Evolutionary conservation across 179 eudicot species (phyloP).

Genomic region (Beta corolliflora): DNA sequence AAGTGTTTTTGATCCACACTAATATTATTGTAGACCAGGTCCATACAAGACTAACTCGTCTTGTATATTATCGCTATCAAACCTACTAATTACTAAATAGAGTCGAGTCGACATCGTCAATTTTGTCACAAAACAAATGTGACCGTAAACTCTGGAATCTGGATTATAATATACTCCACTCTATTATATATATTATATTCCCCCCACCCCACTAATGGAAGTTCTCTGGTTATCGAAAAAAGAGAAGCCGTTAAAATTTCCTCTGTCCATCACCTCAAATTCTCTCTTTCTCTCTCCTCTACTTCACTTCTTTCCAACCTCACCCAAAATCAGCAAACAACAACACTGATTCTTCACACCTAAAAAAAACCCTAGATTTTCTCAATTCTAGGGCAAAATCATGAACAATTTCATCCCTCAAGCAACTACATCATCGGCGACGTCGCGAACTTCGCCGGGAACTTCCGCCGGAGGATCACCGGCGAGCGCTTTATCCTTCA

Average conservation of each 20-base stretch:
- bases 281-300: neutral
- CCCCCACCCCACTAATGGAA: neutral
- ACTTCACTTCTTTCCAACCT: neutral
- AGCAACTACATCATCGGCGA: conserved; percentile 14
- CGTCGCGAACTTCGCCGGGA: conserved; percentile 26
- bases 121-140: too few species aligned
- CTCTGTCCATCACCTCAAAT: neutral
- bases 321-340: neutral
- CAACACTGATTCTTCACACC: neutral
- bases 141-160: too few species aligned
- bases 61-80: too few species aligned
- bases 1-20: too few species aligned
- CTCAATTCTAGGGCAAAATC: neutral
- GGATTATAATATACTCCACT: neutral
- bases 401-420: conserved; percentile 48
- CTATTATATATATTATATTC: neutral
- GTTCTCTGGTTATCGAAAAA: neutral
- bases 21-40: too few species aligned
- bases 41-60: too few species aligned
- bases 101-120: too few species aligned
- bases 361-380: conserved; percentile 5
- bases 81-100: too few species aligned
- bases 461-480: conserved; percentile 33
- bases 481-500: conserved; percentile 71
- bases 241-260: conserved; percentile 14